Evolutionary conservation across 1,284 basidiomycete genomes (phyloP).

Genomic region (Xerocomus minutiporus): DNA sequence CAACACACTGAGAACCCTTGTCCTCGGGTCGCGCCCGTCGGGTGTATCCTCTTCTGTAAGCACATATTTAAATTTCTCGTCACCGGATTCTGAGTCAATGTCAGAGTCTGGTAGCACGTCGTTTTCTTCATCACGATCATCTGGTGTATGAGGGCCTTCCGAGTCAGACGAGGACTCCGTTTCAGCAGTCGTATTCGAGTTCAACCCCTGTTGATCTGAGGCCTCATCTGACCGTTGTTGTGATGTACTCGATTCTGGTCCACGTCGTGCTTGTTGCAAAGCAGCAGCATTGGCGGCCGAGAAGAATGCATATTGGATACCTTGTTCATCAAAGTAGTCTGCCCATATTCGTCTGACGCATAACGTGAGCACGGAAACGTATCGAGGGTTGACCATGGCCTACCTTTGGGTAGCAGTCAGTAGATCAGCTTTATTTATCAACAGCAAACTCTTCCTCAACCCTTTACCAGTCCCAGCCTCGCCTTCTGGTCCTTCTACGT

Average conservation of each 20-base stretch:
- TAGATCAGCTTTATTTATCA: constrained; percentile 97
- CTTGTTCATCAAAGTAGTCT: constrained; percentile 84
- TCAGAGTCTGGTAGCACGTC: constrained; percentile 28
- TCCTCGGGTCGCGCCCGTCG: constrained; percentile 61
- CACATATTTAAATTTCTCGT: constrained; percentile 39
- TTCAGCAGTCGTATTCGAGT: constrained; percentile 5
- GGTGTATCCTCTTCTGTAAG: constrained; percentile 51
- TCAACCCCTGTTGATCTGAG: not conserved
- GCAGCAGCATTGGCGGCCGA: constrained; percentile 90
- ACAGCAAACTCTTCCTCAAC: constrained; percentile 67
- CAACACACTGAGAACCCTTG: constrained; percentile 78
- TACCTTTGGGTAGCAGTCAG: constrained; percentile 85
- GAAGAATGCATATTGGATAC: constrained; percentile 90
- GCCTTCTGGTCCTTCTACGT: constrained; percentile 73
- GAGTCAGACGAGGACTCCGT: constrained; percentile 26
- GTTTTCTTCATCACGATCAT: constrained; percentile 25
- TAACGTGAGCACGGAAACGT: constrained; percentile 27
- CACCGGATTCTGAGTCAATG: constrained; percentile 32
- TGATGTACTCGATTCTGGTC: constrained; percentile 11
- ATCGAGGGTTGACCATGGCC: constrained; percentile 16
- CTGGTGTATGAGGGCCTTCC: constrained; percentile 25
- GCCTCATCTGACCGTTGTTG: constrained; percentile 4
- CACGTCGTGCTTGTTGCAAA: constrained; percentile 62
- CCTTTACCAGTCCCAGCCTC: constrained; percentile 74
- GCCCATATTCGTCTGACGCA: constrained; percentile 76